These are phyloP conservation scores for Spathaspora sp. DNA, from an alignment of 1,139 yeast species.

Conservation along the genomic window DNA sequence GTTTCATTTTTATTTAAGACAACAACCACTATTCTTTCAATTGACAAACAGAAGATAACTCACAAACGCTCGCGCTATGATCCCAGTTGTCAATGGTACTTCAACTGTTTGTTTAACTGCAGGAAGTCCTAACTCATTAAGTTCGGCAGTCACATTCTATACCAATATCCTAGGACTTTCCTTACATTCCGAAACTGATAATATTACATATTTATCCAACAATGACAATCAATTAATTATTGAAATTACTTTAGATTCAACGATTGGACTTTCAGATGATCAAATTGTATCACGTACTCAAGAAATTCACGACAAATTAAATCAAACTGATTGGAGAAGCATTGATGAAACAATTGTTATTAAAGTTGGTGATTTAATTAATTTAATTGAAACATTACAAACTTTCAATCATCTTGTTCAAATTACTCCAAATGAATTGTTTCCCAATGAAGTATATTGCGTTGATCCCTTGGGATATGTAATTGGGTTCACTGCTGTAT, in stretches of 20 bases:
- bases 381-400: constrained; percentile 33
- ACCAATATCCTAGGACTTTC: constrained; percentile 43
- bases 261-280: constrained; percentile 27
- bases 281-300: constrained; percentile 25
- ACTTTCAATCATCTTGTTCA: constrained; percentile 29
- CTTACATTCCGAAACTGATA: constrained; percentile 24
- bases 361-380: constrained; percentile 33
- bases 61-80: not conserved
- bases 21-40: not conserved
- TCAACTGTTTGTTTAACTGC: constrained; percentile 48
- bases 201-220: constrained; percentile 30
- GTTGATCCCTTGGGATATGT: constrained; percentile 68
- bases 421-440: constrained; percentile 59
- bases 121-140: constrained; percentile 30
- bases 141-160: constrained; percentile 47
- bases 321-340: constrained; percentile 51
- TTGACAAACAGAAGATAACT: not conserved
- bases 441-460: constrained; percentile 66
- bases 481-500: constrained; percentile 63
- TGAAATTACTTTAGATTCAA: constrained; percentile 23
- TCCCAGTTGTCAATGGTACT: constrained; percentile 51
- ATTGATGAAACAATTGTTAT: constrained; percentile 42
- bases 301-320: constrained; percentile 25
- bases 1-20: not conserved
- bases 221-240: constrained; percentile 31